Conservation (phyloP, 345 rosid genomes). For the Fremontodendron californicum region DNA sequence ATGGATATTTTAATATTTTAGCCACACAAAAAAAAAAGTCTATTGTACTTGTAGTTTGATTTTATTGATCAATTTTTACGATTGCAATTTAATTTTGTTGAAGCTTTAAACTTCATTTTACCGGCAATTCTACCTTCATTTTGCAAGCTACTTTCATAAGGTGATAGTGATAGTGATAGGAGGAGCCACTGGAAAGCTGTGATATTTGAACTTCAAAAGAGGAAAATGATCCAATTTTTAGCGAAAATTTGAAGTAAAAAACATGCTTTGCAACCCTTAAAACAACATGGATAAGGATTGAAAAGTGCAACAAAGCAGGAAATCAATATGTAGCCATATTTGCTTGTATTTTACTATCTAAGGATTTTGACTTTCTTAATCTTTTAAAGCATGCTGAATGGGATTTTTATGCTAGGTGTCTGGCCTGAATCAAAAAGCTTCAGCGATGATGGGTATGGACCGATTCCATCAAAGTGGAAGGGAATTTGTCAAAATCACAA, state of each 20-base stretch:
- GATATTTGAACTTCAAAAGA: neutral
- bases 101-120: no score
- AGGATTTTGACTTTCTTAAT: neutral
- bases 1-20: no score
- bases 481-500: constrained; percentile 68
- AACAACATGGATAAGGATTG: neutral
- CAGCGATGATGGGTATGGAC: constrained; percentile 73
- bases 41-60: no score
- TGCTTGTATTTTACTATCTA: neutral
- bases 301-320: neutral
- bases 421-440: constrained; percentile 97
- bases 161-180: neutral
- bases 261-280: neutral
- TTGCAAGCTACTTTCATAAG: neutral
- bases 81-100: no score
- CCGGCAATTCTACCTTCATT: no score
- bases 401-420: constrained; percentile 43
- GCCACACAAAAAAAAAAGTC: no score
- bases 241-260: neutral
- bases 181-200: neutral
- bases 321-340: neutral
- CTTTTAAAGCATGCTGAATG: neutral
- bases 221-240: neutral
- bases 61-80: no score
- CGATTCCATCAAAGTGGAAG: constrained; percentile 78